Evolutionary conservation across 371 early-diverging fungal species (phyloP).

Genomic region (Nematocida ausubeli): DNA sequence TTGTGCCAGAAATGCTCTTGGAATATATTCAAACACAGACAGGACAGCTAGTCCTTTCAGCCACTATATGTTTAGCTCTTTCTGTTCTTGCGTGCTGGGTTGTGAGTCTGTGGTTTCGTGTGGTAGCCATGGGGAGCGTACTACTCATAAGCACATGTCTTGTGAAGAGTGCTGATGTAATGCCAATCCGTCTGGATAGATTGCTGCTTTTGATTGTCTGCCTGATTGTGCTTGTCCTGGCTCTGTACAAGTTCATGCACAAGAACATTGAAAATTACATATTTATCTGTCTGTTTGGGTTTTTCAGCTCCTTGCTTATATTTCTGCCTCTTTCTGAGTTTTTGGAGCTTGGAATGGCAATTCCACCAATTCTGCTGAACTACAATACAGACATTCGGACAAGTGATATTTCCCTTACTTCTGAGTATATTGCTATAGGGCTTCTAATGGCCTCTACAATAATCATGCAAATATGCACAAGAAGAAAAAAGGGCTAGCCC

Average conservation of each 20-base stretch:
- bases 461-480: not conserved
- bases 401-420: not conserved
- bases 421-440: not conserved
- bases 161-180: not conserved
- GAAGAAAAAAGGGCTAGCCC: not conserved
- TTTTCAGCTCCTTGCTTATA: not conserved
- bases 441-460: not conserved
- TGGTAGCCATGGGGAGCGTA: not conserved
- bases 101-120: not conserved
- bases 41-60: not conserved
- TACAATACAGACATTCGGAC: not conserved
- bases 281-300: not conserved
- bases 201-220: not conserved
- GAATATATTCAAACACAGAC: not conserved
- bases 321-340: not conserved
- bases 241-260: not conserved
- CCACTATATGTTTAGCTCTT: not conserved
- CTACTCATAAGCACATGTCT: not conserved
- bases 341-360: not conserved
- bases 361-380: not conserved
- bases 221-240: not conserved
- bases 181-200: not conserved
- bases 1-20: too few species aligned
- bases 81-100: not conserved
- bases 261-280: not conserved